A percentile compares a stretch with the other conserved stretches of the same genome.
Conservation (phyloP, 2,329 filamentous ascomycete genomes). For the Ampelomyces quisqualis region DNA sequence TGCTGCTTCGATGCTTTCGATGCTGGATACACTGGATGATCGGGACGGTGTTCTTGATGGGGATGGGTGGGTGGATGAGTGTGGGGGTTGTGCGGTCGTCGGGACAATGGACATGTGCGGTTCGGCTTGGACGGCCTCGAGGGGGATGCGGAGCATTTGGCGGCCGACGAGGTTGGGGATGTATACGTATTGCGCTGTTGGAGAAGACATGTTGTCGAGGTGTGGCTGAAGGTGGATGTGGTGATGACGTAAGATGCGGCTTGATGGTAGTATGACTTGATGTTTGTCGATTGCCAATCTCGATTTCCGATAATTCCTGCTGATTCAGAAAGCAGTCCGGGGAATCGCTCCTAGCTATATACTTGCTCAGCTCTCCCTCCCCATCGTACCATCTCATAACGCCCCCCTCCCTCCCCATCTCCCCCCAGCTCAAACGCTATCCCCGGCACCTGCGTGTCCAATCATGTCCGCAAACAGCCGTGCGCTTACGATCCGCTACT, state of each 20-base stretch:
- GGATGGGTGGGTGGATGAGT: too few relatives aligned
- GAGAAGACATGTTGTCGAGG: constrained; percentile 28
- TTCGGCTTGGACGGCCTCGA: constrained; percentile 29
- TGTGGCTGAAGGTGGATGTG: background rate
- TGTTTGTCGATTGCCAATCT: too few relatives aligned
- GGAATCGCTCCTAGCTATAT: constrained; percentile 8
- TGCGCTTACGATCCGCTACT: constrained; percentile 7
- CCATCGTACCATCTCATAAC: background rate
- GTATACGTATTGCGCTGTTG: constrained; percentile 39
- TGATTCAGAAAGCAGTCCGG: too few relatives aligned
- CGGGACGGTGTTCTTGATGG: too few relatives aligned
- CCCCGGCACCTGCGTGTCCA: constrained; percentile 15
- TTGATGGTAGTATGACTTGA: background rate
- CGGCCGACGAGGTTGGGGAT: constrained; percentile 43
- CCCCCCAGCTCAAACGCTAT: constrained; percentile 24
- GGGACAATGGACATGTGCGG: too few relatives aligned
- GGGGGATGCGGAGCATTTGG: constrained; percentile 40
- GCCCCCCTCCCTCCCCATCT: constrained; percentile 8
- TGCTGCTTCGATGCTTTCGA: too few relatives aligned
- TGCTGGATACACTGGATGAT: too few relatives aligned
- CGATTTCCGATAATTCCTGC: too few relatives aligned
- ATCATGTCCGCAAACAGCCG: background rate
- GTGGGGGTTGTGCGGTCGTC: too few relatives aligned
- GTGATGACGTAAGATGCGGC: background rate
- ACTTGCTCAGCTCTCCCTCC: constrained; percentile 5